phyloP scores from a whole-genome alignment of 306 rosid species.

The Glycine tomentella region DNA sequence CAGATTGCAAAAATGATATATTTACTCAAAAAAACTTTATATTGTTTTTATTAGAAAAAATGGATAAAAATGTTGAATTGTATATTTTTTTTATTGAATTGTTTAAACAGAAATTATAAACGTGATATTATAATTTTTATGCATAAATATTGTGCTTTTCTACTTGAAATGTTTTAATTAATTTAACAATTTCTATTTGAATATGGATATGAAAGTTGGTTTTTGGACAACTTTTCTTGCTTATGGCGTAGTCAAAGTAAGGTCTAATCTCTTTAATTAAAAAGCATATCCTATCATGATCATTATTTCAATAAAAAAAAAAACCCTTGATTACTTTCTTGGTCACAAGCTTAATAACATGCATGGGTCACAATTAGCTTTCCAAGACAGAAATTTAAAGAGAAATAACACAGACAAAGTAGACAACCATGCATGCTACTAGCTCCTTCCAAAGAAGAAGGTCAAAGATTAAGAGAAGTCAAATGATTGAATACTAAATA shows the following conservation, averaged over 20 bases:
- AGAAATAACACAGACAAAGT: neutral
- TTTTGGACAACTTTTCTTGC: neutral
- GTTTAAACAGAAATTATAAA: neutral
- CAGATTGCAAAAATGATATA: neutral
- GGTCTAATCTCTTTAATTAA: neutral
- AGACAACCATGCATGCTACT: slow-evolving; percentile 10
- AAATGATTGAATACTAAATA: neutral
- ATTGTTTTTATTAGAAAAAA: neutral
- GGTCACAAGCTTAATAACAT: slow-evolving; percentile 3
- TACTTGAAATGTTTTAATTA: too few species aligned
- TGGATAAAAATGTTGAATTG: neutral
- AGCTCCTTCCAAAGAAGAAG: neutral
- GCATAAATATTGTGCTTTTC: too few species aligned
- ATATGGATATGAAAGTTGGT: neutral
- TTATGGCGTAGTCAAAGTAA: neutral
- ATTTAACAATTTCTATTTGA: too few species aligned
- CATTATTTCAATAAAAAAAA: neutral
- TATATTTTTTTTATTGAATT: neutral
- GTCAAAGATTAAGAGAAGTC: neutral
- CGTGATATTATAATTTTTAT: neutral
- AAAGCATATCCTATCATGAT: slow-evolving; percentile 14
- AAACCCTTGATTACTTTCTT: neutral
- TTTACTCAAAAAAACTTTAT: neutral
- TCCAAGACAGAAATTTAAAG: neutral
- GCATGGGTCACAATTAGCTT: slow-evolving; percentile 10